Evolutionary conservation across 1,139 yeast species (phyloP).

Genomic region (Blastobotrys ciferrii): DNA sequence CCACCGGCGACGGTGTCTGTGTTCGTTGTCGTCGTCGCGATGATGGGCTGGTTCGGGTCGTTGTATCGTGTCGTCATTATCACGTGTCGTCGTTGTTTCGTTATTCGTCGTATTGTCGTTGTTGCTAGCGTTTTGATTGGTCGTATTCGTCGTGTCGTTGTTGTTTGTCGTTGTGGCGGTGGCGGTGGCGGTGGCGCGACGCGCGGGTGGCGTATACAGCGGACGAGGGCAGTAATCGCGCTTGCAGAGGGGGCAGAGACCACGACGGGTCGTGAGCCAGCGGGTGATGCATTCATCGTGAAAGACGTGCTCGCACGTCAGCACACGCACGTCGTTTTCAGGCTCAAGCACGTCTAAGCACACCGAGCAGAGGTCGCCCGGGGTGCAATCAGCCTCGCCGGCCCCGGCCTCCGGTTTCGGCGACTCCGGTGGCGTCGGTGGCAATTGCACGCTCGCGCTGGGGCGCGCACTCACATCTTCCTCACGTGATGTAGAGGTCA

Average conservation of each 20-base stretch:
- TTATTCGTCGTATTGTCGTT: neutral
- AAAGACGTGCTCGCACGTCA: slow-evolving; percentile 80
- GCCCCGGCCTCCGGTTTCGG: slow-evolving; percentile 7
- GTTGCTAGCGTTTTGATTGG: neutral
- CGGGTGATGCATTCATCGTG: slow-evolving; percentile 78
- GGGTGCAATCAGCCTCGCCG: neutral
- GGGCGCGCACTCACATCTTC: neutral
- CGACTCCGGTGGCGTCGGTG: slow-evolving; percentile 3
- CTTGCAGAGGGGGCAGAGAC: slow-evolving; percentile 83
- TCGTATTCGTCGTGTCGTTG: neutral
- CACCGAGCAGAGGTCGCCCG: slow-evolving; percentile 72
- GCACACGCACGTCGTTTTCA: slow-evolving; percentile 66
- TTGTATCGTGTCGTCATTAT: neutral
- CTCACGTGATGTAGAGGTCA: neutral
- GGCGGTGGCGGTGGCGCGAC: neutral
- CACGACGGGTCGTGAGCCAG: slow-evolving; percentile 73
- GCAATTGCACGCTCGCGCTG: neutral
- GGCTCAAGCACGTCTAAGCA: slow-evolving; percentile 68
- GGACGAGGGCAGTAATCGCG: slow-evolving; percentile 31
- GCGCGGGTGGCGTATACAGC: slow-evolving; percentile 5
- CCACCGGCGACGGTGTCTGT: neutral
- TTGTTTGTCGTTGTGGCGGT: neutral
- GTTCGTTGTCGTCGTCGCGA: neutral
- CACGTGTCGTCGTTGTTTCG: neutral
- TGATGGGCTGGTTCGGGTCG: neutral